These are phyloP conservation scores for Trifolium pratense DNA, from an alignment of 306 rosid species.

Conservation along the genomic window DNA sequence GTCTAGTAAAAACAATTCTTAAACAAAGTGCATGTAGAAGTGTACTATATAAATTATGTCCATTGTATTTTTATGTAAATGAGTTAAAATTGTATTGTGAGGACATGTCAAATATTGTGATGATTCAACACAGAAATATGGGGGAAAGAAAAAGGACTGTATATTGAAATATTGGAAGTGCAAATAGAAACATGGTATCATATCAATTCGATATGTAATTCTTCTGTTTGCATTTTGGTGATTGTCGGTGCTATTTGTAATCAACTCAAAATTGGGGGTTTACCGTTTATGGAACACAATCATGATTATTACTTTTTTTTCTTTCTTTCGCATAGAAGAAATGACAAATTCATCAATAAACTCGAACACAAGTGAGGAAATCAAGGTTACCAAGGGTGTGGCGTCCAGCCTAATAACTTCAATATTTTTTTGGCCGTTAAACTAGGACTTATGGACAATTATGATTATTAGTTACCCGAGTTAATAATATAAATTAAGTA, in stretches of 20 bases:
- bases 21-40: constrained; percentile 3
- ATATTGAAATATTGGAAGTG: constrained; percentile 1
- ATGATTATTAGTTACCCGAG: too few relatives aligned
- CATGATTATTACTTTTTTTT: too few relatives aligned
- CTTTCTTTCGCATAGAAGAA: too few relatives aligned
- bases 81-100: background rate
- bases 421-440: too few relatives aligned
- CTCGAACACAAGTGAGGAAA: too few relatives aligned
- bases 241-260: background rate
- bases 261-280: too few relatives aligned
- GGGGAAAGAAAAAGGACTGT: constrained; percentile 7
- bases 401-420: too few relatives aligned
- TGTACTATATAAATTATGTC: constrained; percentile 18
- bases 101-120: constrained; percentile 4
- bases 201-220: constrained; percentile 18
- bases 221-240: constrained; percentile 18
- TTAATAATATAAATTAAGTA: too few relatives aligned
- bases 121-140: background rate
- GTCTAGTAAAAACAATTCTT: constrained; percentile 43
- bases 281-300: too few relatives aligned
- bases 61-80: constrained; percentile 20
- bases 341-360: too few relatives aligned
- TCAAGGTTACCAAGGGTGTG: too few relatives aligned
- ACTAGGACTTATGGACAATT: too few relatives aligned
- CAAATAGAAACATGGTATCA: background rate